These are phyloP conservation scores for Fusarium metavorans DNA, from an alignment of 2,329 filamentous ascomycete species.

Conservation along the genomic window DNA sequence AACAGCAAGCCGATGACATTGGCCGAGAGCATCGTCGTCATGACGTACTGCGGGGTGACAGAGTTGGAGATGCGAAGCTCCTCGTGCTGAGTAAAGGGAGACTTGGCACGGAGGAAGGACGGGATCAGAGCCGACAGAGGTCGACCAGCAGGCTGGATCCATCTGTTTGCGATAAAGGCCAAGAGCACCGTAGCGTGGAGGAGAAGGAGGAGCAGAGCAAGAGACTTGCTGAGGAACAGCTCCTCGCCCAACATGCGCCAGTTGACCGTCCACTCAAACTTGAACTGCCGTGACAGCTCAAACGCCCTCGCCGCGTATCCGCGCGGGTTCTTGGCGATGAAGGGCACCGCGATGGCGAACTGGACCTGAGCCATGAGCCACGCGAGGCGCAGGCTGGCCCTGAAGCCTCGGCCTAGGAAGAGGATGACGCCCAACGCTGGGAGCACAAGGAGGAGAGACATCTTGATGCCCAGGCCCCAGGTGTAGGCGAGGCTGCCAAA, in stretches of 20 bases:
- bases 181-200: conserved; percentile 75
- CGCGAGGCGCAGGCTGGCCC: conserved; percentile 74
- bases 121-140: conserved; percentile 66
- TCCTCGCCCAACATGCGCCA: conserved; percentile 95
- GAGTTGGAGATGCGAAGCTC: conserved; percentile 68
- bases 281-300: conserved; percentile 89
- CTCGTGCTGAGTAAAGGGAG: conserved; percentile 62
- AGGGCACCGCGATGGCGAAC: conserved; percentile 74
- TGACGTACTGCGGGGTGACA: conserved; percentile 78
- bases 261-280: conserved; percentile 99
- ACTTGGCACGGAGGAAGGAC: conserved; percentile 55
- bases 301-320: conserved; percentile 88
- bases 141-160: conserved; percentile 77
- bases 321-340: conserved; percentile 71
- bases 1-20: conserved; percentile 86
- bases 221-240: conserved; percentile 76
- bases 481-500: conserved; percentile 79
- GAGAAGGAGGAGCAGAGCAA: conserved; percentile 75
- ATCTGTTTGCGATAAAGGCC: conserved; percentile 74
- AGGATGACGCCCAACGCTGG: conserved; percentile 84
- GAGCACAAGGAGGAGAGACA: conserved; percentile 86
- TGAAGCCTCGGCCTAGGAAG: conserved; percentile 78
- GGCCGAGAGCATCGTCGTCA: conserved; percentile 81
- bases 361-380: conserved; percentile 83
- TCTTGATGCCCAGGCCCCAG: conserved; percentile 90